Conservation (phyloP, 495 filamentous ascomycete genomes). For the Aspergillus leporis region DNA sequence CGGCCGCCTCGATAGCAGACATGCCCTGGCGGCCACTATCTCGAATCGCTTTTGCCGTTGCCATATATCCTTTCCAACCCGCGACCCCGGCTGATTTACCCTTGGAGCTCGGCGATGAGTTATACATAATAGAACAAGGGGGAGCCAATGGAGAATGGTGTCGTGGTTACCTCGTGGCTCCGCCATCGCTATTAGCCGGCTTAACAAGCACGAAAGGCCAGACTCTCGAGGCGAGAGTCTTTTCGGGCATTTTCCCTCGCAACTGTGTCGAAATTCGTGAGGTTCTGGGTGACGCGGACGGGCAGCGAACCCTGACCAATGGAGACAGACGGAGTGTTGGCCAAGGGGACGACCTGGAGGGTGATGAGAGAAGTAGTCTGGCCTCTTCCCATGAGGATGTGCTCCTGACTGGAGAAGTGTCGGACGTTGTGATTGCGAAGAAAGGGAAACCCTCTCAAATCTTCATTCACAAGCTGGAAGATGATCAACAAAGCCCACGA, state of each 20-base stretch:
- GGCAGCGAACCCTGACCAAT: conserved; percentile 35
- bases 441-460: conserved; percentile 47
- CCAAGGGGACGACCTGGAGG: conserved; percentile 16
- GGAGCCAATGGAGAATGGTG: conserved; percentile 85
- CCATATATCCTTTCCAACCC: conserved; percentile 87
- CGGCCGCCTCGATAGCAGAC: conserved; percentile 30
- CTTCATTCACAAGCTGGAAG: conserved; percentile 41
- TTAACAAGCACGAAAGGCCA: conserved; percentile 90
- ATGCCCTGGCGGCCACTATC: conserved; percentile 98
- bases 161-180: conserved; percentile 91
- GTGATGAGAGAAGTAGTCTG: conserved; percentile 29
- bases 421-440: conserved; percentile 41
- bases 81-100: conserved; percentile 89
- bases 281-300: conserved; percentile 62
- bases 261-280: conserved; percentile 88
- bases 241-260: conserved; percentile 93
- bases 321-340: conserved; percentile 34
- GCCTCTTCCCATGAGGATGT: conserved; percentile 33
- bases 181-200: conserved; percentile 88
- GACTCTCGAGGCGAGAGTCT: conserved; percentile 91
- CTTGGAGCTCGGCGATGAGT: conserved; percentile 93
- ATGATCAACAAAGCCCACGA: conserved; percentile 32
- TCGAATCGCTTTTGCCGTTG: conserved; percentile 96
- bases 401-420: conserved; percentile 31
- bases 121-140: conserved; percentile 98